Conservation (phyloP, 1,284 basidiomycete species). For the Cryptococcus neoformans region DNA sequence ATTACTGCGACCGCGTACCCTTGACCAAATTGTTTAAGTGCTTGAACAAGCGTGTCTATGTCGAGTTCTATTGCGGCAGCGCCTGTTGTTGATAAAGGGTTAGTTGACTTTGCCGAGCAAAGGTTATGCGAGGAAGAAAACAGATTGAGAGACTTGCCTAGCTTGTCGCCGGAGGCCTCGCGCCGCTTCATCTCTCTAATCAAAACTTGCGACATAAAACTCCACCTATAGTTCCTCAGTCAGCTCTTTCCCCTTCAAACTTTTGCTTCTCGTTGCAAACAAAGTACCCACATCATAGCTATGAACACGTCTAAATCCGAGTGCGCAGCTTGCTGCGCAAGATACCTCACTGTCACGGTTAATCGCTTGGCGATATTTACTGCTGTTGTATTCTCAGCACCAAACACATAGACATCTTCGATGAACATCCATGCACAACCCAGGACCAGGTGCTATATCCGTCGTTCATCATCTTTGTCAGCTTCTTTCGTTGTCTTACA, state of each 20-base stretch:
- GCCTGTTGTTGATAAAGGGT: not conserved
- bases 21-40: conserved; percentile 25
- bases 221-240: conserved; percentile 21
- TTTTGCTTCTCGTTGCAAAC: not conserved
- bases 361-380: conserved; percentile 34
- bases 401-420: conserved; percentile 36
- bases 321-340: conserved; percentile 10
- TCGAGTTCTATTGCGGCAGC: conserved; percentile 27
- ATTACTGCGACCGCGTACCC: conserved; percentile 22
- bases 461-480: not conserved
- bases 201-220: conserved; percentile 34
- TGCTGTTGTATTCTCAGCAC: conserved; percentile 27
- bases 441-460: conserved; percentile 32
- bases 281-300: conserved; percentile 33
- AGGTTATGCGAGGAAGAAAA: not conserved
- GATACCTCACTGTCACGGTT: conserved; percentile 14
- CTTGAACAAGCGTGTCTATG: conserved; percentile 26
- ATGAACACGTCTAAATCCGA: conserved; percentile 36
- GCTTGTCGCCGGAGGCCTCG: conserved; percentile 18
- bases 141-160: conserved; percentile 13
- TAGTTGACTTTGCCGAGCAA: too few species aligned
- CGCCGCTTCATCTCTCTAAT: conserved; percentile 40
- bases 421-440: conserved; percentile 46
- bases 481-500: not conserved
- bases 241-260: not conserved